phyloP scores from a whole-genome alignment of 768 basidiomycete species.

The Sporobolomyces pararoseus region DNA sequence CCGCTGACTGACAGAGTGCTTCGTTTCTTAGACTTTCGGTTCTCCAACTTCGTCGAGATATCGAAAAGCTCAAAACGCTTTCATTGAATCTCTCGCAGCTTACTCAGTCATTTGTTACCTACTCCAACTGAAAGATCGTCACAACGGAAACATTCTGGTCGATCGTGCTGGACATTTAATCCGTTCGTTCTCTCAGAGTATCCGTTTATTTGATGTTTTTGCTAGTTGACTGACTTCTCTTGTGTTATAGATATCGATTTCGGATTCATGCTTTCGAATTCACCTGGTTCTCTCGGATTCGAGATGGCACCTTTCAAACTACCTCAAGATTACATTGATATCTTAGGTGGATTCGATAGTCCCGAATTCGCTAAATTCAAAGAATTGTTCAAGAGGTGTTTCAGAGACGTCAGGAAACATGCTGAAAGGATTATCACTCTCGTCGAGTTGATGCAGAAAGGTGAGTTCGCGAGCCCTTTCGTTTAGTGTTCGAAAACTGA shows the following conservation, averaged over 20 bases:
- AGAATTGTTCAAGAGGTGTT: slow-evolving; percentile 82
- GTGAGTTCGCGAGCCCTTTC: slow-evolving; percentile 51
- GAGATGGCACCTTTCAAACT: slow-evolving; percentile 99
- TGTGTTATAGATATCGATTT: slow-evolving; percentile 75
- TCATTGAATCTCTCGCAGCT: slow-evolving; percentile 57
- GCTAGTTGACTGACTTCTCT: background rate
- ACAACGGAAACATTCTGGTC: slow-evolving; percentile 95
- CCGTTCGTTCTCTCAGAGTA: slow-evolving; percentile 46
- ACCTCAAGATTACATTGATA: slow-evolving; percentile 89
- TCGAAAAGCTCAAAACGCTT: slow-evolving; percentile 83
- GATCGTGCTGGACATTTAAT: slow-evolving; percentile 92
- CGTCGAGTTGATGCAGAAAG: slow-evolving; percentile 97
- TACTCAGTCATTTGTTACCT: slow-evolving; percentile 96
- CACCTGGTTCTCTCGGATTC: slow-evolving; percentile 94
- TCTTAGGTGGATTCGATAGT: slow-evolving; percentile 78
- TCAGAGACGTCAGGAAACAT: slow-evolving; percentile 88
- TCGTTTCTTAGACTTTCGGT: slow-evolving; percentile 69
- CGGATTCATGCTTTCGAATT: slow-evolving; percentile 95
- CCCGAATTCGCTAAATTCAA: slow-evolving; percentile 78
- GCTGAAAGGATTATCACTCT: slow-evolving; percentile 91
- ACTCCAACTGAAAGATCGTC: slow-evolving; percentile 95
- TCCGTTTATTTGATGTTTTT: too few species aligned
- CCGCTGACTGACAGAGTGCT: background rate
- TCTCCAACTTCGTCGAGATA: slow-evolving; percentile 82
- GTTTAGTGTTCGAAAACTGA: too few species aligned